Evolutionary conservation across 257 asterid species (phyloP).

Genomic region (Pogostemon cablin): DNA sequence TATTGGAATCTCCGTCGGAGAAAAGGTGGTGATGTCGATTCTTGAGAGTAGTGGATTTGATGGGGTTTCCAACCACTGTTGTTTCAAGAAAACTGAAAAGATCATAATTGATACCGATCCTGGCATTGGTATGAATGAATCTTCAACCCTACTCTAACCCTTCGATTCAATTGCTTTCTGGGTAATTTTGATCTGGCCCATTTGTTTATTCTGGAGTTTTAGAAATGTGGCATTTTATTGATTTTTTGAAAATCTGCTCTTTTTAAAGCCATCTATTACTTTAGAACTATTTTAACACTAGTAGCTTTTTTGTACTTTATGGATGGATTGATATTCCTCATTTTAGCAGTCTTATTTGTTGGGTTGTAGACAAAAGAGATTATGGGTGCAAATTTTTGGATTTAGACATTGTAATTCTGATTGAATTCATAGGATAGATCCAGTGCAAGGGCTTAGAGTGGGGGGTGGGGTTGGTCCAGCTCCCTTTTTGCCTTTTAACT

Average conservation of each 20-base stretch:
- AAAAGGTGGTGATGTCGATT: slow-evolving; percentile 46
- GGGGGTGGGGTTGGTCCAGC: neutral
- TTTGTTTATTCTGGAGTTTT: slow-evolving; percentile 16
- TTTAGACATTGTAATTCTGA: neutral
- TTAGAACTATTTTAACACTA: neutral
- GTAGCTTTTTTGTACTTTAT: neutral
- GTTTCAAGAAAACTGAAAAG: slow-evolving; percentile 43
- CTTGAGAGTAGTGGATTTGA: slow-evolving; percentile 34
- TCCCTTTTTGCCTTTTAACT: neutral
- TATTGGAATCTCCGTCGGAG: slow-evolving; percentile 24
- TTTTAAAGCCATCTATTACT: neutral
- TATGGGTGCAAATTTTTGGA: neutral
- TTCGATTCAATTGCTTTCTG: neutral
- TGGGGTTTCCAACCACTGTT: slow-evolving; percentile 35
- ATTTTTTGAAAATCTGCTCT: neutral
- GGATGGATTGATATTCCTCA: neutral
- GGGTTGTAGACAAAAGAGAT: neutral
- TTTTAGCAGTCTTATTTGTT: slow-evolving; percentile 18
- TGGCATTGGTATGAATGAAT: slow-evolving; percentile 56
- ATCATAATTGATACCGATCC: slow-evolving; percentile 69
- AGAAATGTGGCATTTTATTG: slow-evolving; percentile 17
- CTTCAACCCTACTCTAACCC: slow-evolving; percentile 1
- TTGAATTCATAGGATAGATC: slow-evolving; percentile 19
- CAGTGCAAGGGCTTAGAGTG: neutral
- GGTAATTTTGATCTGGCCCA: slow-evolving; percentile 1